These are phyloP conservation scores for Mycena sp. DNA, from an alignment of 1,284 basidiomycete genomes.

Conservation along the genomic window DNA sequence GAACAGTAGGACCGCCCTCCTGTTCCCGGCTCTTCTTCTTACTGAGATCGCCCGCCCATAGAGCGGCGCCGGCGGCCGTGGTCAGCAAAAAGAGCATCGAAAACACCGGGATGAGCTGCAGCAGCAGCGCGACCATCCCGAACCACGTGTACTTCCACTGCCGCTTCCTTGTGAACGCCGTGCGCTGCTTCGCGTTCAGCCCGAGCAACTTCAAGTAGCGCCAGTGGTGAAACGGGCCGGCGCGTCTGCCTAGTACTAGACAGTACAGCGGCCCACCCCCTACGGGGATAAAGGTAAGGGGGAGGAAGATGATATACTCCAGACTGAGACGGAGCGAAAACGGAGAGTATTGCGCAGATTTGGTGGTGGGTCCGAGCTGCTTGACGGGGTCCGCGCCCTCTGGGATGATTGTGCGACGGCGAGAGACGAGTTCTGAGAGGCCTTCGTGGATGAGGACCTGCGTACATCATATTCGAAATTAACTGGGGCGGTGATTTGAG, in stretches of 20 bases:
- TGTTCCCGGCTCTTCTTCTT: slow-evolving; percentile 30
- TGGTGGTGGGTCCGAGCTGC: slow-evolving; percentile 46
- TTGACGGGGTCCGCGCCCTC: slow-evolving; percentile 33
- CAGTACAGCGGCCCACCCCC: slow-evolving; percentile 74
- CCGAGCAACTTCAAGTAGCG: slow-evolving; percentile 79
- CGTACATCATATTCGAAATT: background rate
- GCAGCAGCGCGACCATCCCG: slow-evolving; percentile 66
- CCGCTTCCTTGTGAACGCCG: slow-evolving; percentile 60
- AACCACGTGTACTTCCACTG: slow-evolving; percentile 61
- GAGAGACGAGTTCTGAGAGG: slow-evolving; percentile 46
- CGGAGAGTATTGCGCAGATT: slow-evolving; percentile 29
- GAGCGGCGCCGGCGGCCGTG: slow-evolving; percentile 71
- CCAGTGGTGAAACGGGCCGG: slow-evolving; percentile 68
- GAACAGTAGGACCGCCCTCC: slow-evolving; percentile 13
- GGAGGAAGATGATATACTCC: slow-evolving; percentile 64
- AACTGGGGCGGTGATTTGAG: background rate
- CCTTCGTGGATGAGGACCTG: slow-evolving; percentile 52
- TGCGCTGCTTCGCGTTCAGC: slow-evolving; percentile 53
- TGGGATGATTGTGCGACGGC: slow-evolving; percentile 43
- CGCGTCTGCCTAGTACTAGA: slow-evolving; percentile 57
- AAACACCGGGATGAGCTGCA: slow-evolving; percentile 72
- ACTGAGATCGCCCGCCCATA: slow-evolving; percentile 76
- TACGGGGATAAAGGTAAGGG: slow-evolving; percentile 73
- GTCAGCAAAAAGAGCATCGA: slow-evolving; percentile 64
- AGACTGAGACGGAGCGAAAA: slow-evolving; percentile 32